Base-by-base conservation (phyloP, 768 basidiomycete species). In the Tubosaeta sp. region DNA sequence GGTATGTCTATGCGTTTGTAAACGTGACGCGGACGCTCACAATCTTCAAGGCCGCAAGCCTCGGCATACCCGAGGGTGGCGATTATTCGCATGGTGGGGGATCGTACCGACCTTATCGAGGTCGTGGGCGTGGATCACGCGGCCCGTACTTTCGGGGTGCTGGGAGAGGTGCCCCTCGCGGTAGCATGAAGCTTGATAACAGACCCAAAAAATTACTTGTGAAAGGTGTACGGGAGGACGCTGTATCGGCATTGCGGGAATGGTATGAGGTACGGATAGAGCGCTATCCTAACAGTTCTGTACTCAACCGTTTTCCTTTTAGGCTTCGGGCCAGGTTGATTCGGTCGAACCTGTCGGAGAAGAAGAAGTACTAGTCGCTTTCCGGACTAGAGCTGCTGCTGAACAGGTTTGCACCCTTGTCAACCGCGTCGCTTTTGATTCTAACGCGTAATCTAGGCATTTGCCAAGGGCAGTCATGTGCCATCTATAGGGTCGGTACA, bases 101-200 rank as follows among this genome's bases (percentile, higher is more conserved):
- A n/a, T 69, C 57, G 29, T 82, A 83, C 58, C 78, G 88, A 10
- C 80, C 85, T 24, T 86, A 86, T 42, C 78, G 90, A 51, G 86
- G 84, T 11, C 80, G 84, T 22, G 81, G 74, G 29, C 74, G 86
- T 48, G 87, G 84, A 3, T 69, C 66, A 24, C 74, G 75, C 0
- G 68, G 90, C 41, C 71, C 79, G 13, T 84, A 77, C 60, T 81
- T 76, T 65, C 80, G 87, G 13, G 77, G 77, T 36, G 76, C 73
- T 9, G 74, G 78, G 56, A 81, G 89, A 40, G 87, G 89, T 50
- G 83, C 80, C 41, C 76, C 83, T 10, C 78, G 86, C 36, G 73
- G 76, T 10, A 91, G 84, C 60, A 87, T 95, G 86, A 88, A 88
- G 63, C 79, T 96, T 25, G 93, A 96, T 67, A 92, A 94, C 62